phyloP scores from a whole-genome alignment of 176 grass and related monocot genomes.

The Raddia guianensis region DNA sequence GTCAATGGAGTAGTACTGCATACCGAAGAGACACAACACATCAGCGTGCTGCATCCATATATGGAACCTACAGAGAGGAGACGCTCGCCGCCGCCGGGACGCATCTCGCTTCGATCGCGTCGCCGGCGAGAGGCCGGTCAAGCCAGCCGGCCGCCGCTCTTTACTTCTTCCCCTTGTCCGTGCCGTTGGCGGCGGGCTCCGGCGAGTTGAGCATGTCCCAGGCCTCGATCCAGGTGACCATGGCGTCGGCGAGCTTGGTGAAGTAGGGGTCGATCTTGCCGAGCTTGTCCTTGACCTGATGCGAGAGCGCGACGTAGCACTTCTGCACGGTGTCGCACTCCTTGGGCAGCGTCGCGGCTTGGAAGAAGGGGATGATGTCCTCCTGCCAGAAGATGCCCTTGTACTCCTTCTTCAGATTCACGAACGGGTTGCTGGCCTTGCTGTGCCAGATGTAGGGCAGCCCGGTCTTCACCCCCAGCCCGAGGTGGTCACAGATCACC shows the following conservation, averaged over 20 bases:
- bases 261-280: slow-evolving; percentile 70
- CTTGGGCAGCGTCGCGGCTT: slow-evolving; percentile 45
- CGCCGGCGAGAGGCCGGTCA: background rate
- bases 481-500: slow-evolving; percentile 67
- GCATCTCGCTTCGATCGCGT: background rate
- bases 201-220: slow-evolving; percentile 51
- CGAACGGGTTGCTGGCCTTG: slow-evolving; percentile 72
- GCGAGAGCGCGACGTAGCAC: slow-evolving; percentile 61
- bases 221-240: slow-evolving; percentile 92
- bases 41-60: background rate
- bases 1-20: background rate
- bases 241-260: slow-evolving; percentile 78
- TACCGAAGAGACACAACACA: background rate
- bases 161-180: slow-evolving; percentile 45
- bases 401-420: slow-evolving; percentile 74
- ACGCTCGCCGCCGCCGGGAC: background rate
- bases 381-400: slow-evolving; percentile 73
- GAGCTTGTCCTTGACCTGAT: slow-evolving; percentile 68
- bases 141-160: background rate
- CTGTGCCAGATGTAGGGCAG: slow-evolving; percentile 71
- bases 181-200: slow-evolving; percentile 26
- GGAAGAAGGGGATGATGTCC: slow-evolving; percentile 74
- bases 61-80: slow-evolving; percentile 34
- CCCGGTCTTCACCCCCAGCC: slow-evolving; percentile 61
- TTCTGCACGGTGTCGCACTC: slow-evolving; percentile 65